Evolutionary conservation across 495 filamentous ascomycete species (phyloP).

Genomic region (Acidiella bohemica): DNA sequence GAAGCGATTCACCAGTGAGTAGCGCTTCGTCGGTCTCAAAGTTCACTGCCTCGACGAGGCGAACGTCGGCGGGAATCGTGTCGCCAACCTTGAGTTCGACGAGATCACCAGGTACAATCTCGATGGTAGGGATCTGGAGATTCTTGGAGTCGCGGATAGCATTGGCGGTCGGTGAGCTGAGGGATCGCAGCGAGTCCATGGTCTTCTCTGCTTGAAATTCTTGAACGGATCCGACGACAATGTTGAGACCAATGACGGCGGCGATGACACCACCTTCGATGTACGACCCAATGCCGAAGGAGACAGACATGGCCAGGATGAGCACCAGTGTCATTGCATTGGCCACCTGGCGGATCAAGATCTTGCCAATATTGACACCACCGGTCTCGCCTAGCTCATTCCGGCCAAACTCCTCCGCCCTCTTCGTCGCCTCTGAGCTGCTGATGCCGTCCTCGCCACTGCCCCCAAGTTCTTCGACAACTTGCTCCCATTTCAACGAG

Average conservation of each 20-base stretch:
- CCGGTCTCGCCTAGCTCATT: constrained; percentile 49
- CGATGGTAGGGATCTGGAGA: constrained; percentile 50
- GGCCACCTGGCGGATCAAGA: constrained; percentile 48
- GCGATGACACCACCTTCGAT: constrained; percentile 75
- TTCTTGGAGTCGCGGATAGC: constrained; percentile 60
- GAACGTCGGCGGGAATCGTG: constrained; percentile 56
- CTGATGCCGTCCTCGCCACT: constrained; percentile 50
- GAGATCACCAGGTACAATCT: constrained; percentile 72
- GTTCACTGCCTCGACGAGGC: constrained; percentile 55
- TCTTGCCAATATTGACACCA: constrained; percentile 44
- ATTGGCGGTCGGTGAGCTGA: constrained; percentile 66
- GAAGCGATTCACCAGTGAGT: constrained; percentile 65
- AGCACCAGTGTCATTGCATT: constrained; percentile 65
- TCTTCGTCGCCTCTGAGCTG: constrained; percentile 38
- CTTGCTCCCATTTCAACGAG: constrained; percentile 39
- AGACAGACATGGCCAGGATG: constrained; percentile 70
- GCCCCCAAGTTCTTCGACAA: constrained; percentile 44
- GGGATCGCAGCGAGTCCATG: constrained; percentile 63
- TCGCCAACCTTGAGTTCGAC: constrained; percentile 50
- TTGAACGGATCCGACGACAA: constrained; percentile 65
- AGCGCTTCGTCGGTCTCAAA: constrained; percentile 62
- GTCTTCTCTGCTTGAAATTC: constrained; percentile 79
- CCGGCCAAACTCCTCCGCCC: constrained; percentile 43
- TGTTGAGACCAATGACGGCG: constrained; percentile 69
- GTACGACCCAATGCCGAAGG: constrained; percentile 65